These are phyloP conservation scores for Skeletonema menzelii DNA, from an alignment of 108 stramenopile genomes.

Conservation along the genomic window DNA sequence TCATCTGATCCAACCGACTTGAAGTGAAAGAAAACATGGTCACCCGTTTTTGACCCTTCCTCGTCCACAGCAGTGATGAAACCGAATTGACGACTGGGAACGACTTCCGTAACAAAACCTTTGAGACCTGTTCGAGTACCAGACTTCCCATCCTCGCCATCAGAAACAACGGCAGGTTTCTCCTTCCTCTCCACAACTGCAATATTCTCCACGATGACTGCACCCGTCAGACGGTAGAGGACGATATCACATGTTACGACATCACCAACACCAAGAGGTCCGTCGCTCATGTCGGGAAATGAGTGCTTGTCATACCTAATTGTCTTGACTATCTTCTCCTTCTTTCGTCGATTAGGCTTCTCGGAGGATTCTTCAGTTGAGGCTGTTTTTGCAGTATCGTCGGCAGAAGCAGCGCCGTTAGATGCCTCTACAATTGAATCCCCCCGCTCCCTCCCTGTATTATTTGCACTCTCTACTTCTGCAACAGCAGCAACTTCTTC, in stretches of 20 bases:
- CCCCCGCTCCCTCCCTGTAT: constrained; percentile 8
- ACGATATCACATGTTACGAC: constrained; percentile 57
- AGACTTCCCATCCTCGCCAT: constrained; percentile 17
- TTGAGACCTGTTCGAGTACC: constrained; percentile 21
- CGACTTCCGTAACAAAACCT: constrained; percentile 75
- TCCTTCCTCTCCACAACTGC: constrained; percentile 53
- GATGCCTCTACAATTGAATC: neutral
- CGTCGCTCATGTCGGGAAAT: constrained; percentile 39
- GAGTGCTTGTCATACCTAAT: constrained; percentile 62
- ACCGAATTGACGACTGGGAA: constrained; percentile 67
- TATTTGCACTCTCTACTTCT: neutral
- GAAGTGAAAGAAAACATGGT: constrained; percentile 69
- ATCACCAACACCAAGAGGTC: constrained; percentile 61
- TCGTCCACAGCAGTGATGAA: constrained; percentile 78
- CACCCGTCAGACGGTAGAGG: constrained; percentile 59
- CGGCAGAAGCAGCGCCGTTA: neutral
- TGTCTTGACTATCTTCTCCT: constrained; percentile 32
- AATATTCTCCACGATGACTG: constrained; percentile 50
- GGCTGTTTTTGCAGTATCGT: neutral
- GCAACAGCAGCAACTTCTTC: neutral
- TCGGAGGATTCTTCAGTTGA: neutral
- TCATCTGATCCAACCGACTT: constrained; percentile 14
- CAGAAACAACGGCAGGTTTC: neutral
- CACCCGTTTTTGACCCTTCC: constrained; percentile 53
- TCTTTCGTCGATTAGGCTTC: constrained; percentile 5